Evolutionary conservation across 768 basidiomycete species (phyloP).

Genomic region (Boletus reticuloceps): DNA sequence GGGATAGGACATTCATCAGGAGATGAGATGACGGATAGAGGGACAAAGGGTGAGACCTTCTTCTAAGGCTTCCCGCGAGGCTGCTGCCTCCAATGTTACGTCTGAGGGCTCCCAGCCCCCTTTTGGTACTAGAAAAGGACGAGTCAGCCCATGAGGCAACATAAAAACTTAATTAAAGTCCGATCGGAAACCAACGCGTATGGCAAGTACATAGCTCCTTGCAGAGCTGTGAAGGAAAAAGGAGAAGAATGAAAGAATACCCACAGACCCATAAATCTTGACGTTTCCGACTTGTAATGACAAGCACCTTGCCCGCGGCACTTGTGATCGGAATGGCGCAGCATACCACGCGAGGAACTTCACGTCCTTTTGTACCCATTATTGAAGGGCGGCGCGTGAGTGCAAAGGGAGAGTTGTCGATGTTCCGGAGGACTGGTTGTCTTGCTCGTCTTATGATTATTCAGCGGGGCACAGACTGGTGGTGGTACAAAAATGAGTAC

Average conservation of each 20-base stretch:
- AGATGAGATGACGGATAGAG: constrained; percentile 68
- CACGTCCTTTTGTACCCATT: constrained; percentile 69
- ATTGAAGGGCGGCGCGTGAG: constrained; percentile 6
- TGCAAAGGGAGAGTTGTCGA: background rate
- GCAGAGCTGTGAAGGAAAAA: background rate
- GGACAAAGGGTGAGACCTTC: constrained; percentile 91
- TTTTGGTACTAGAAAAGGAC: constrained; percentile 69
- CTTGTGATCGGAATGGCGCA: constrained; percentile 85
- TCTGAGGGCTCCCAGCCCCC: constrained; percentile 88
- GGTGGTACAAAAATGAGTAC: constrained; percentile 10
- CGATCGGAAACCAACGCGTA: background rate
- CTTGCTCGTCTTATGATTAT: background rate
- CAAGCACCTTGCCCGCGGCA: constrained; percentile 71
- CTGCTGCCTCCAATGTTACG: constrained; percentile 79
- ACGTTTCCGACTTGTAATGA: constrained; percentile 82
- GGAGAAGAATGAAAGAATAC: constrained; percentile 36
- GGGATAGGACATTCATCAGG: constrained; percentile 58
- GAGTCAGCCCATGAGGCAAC: constrained; percentile 6
- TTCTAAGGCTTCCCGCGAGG: constrained; percentile 90
- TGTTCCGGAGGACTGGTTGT: background rate
- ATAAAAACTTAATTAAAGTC: background rate
- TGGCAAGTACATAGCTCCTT: background rate
- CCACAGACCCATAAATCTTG: constrained; percentile 85
- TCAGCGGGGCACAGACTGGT: background rate
- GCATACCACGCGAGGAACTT: constrained; percentile 82